These are phyloP conservation scores for Podospora pseudopauciseta DNA, from an alignment of 495 filamentous ascomycete genomes.

Conservation along the genomic window DNA sequence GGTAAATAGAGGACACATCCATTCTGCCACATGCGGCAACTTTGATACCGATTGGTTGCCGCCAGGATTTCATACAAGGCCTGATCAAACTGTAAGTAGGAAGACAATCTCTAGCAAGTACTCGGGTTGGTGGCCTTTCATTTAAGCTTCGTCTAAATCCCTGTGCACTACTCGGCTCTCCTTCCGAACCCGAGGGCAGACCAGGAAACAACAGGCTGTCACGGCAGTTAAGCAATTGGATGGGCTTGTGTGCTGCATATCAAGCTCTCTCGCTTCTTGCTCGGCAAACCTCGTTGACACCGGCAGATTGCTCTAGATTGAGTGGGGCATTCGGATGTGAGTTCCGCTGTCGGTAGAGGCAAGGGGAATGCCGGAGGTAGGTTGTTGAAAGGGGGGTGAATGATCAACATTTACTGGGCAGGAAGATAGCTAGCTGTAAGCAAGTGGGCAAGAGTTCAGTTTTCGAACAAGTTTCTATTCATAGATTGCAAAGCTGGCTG, in stretches of 20 bases:
- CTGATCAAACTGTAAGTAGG: background rate
- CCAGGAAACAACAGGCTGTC: background rate
- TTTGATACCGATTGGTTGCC: background rate
- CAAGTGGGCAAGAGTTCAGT: too few species aligned
- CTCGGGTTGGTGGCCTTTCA: background rate
- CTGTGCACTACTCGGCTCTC: conserved; percentile 5
- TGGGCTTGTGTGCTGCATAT: background rate
- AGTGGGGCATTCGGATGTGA: conserved; percentile 1
- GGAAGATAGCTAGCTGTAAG: too few species aligned
- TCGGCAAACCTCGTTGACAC: conserved; percentile 1
- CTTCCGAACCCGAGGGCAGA: background rate
- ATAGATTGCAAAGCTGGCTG: too few species aligned
- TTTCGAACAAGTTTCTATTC: too few species aligned
- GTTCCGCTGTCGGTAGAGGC: background rate
- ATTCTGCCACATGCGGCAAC: conserved; percentile 2
- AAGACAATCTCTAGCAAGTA: background rate
- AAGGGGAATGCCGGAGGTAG: background rate
- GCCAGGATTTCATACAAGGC: background rate
- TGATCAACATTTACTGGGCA: background rate
- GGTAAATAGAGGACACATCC: background rate
- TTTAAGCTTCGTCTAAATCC: background rate
- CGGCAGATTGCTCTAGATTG: conserved; percentile 1
- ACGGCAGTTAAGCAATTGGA: conserved; percentile 12
- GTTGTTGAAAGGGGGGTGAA: background rate
- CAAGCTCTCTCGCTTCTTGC: background rate